Percentiles rank a stretch among this genome's conserved stretches.
phyloP scores from a whole-genome alignment of 805 yeast genomes.

The Zygosaccharomyces kombuchaensis region DNA sequence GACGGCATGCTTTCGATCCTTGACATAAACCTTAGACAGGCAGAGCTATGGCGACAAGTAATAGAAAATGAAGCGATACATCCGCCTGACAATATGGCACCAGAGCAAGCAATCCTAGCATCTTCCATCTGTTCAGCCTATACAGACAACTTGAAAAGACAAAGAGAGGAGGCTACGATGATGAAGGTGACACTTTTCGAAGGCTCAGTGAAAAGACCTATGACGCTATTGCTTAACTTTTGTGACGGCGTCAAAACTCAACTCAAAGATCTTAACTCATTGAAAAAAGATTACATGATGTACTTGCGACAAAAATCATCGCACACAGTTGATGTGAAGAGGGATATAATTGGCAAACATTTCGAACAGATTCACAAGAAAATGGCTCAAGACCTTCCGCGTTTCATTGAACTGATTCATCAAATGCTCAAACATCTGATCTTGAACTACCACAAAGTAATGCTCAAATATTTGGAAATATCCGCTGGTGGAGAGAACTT shows the following conservation, averaged over 20 bases:
- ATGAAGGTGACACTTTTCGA: slow-evolving; percentile 28
- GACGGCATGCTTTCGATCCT: slow-evolving; percentile 19
- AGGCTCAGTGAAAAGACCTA: slow-evolving; percentile 29
- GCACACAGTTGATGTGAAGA: slow-evolving; percentile 24
- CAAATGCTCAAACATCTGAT: slow-evolving; percentile 18
- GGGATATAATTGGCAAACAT: slow-evolving; percentile 29
- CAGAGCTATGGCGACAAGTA: slow-evolving; percentile 30
- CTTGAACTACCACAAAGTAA: slow-evolving; percentile 19
- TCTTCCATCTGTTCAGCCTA: slow-evolving; percentile 30
- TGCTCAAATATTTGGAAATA: slow-evolving; percentile 31
- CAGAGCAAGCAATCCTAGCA: not conserved
- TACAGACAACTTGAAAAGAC: slow-evolving; percentile 24
- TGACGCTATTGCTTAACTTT: slow-evolving; percentile 22
- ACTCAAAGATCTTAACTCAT: slow-evolving; percentile 31
- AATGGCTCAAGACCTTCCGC: slow-evolving; percentile 33
- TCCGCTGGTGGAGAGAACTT: slow-evolving; percentile 33
- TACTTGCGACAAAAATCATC: slow-evolving; percentile 24
- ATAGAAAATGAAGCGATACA: slow-evolving; percentile 27
- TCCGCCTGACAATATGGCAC: not conserved
- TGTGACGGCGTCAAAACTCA: slow-evolving; percentile 26
- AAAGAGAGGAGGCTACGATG: slow-evolving; percentile 29
- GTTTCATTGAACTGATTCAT: slow-evolving; percentile 16
- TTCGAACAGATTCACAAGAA: slow-evolving; percentile 28
- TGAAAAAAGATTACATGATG: slow-evolving; percentile 35
- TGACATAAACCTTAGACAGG: slow-evolving; percentile 19